These are phyloP conservation scores for Yamadazyma sp. DNA, from an alignment of 805 yeast species.

Conservation along the genomic window DNA sequence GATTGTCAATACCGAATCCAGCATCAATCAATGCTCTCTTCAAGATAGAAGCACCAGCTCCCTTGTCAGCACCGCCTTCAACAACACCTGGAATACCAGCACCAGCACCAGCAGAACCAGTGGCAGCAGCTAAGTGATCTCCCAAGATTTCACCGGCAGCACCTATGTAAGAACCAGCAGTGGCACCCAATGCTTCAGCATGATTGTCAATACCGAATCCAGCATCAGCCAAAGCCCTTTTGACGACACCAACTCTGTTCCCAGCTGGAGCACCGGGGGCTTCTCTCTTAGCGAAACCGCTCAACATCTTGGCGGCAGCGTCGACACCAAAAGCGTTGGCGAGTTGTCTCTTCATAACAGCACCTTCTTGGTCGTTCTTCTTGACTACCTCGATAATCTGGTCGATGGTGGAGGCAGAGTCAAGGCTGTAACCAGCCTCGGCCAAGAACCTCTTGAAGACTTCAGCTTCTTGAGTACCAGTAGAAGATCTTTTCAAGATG, in stretches of 20 bases:
- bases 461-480: conserved; percentile 12
- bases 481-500: conserved; percentile 11
- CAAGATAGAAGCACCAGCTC: conserved; percentile 12
- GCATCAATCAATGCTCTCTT: conserved; percentile 16
- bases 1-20: conserved; percentile 12
- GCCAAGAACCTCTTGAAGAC: conserved; percentile 13
- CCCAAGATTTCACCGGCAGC: conserved; percentile 17
- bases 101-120: conserved; percentile 13
- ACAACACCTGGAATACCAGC: conserved; percentile 10
- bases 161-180: conserved; percentile 13
- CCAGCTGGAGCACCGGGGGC: conserved; percentile 9
- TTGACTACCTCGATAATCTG: conserved; percentile 12
- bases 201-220: conserved; percentile 11
- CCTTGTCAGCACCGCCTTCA: conserved; percentile 7
- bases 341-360: conserved; percentile 14
- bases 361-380: conserved; percentile 14
- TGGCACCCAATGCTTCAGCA: conserved; percentile 13
- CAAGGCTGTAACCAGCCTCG: conserved; percentile 10
- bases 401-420: conserved; percentile 5
- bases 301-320: conserved; percentile 9
- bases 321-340: conserved; percentile 9
- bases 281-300: conserved; percentile 8
- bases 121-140: conserved; percentile 18
- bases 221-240: conserved; percentile 13
- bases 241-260: conserved; percentile 17